Percentiles rank a stretch among this genome's conserved stretches.
phyloP scores from a whole-genome alignment of 176 grass and related monocot species.

The Dendrocalamus sinicus region DNA sequence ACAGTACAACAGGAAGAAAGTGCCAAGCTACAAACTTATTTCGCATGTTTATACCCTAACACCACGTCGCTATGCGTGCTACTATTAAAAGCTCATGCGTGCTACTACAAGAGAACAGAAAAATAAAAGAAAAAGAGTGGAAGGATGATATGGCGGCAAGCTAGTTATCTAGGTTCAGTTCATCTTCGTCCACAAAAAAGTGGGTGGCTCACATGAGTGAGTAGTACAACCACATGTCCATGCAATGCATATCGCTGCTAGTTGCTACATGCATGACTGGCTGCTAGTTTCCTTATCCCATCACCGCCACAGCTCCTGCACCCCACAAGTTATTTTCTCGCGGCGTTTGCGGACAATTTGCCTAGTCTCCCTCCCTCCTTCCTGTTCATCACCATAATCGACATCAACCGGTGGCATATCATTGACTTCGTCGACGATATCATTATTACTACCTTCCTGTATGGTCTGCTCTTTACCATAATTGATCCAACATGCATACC shows the following conservation, averaged over 20 bases:
- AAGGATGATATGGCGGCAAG: neutral
- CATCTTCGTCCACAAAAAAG: too few relatives aligned
- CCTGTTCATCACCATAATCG: too few relatives aligned
- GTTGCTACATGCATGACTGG: too few relatives aligned
- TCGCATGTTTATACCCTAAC: neutral
- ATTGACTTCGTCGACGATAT: too few relatives aligned
- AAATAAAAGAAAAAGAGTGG: neutral
- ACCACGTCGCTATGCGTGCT: neutral
- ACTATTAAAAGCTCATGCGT: neutral
- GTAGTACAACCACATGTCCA: too few relatives aligned
- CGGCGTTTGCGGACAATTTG: slow-evolving; percentile 22
- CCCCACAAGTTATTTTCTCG: slow-evolving; percentile 4
- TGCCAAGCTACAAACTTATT: neutral
- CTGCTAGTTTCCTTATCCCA: too few relatives aligned
- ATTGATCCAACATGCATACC: too few relatives aligned
- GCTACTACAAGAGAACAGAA: neutral
- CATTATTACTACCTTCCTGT: too few relatives aligned
- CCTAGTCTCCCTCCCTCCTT: neutral
- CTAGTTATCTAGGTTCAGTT: neutral
- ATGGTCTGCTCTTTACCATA: too few relatives aligned
- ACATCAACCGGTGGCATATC: too few relatives aligned
- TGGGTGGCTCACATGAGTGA: too few relatives aligned
- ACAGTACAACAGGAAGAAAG: neutral
- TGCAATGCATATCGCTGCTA: too few relatives aligned
- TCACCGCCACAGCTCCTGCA: neutral